Base-by-base conservation (phyloP, 2,329 filamentous ascomycete species). In the Arthroderma uncinatum region DNA sequence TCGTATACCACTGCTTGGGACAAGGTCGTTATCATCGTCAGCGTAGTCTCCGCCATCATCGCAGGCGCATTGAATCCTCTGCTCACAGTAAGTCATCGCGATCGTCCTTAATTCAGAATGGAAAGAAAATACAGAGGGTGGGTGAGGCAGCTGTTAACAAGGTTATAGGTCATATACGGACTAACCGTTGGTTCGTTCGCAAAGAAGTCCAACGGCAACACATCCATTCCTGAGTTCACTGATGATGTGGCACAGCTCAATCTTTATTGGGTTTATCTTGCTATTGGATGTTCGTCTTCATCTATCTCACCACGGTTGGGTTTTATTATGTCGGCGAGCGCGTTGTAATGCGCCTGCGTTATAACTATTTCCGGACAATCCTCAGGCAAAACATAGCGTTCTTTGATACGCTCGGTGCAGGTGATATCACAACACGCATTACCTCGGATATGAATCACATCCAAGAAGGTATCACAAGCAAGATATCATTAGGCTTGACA, bases 381-480 rank as follows among this genome's bases (percentile, higher is more conserved):
- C 76, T 92, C 74, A 80, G 80, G 59, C 88, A 92, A 67, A 91
- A 92, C 68, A 88, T 91, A 66, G 87, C 81, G 25, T 91, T 87
- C 71, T 91, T 90, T 71, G 90, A 95, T 70, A 88, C 89, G 64
- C 78, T 92, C 4, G 88, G 88, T 37, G 83, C 87, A 42, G 89
- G 89, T 44, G 89, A 94, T 70, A 84, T 94, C 56, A 91, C 88
- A 0, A 91, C 87, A 0, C 82, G 88, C 61, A 92, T 94, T 63
- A 94, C 88, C 0, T 82, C 87, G 5, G 89, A 94, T 67, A 90
- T 87, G 42, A 93, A 92, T 64, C 74, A 89, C 54, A 83, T 95
- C 53, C 89, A 93, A 70, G 87, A 91, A 62, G 89, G 88, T 53
- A 90, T 95, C 39, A 89, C 86, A 0, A 85, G 90, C 69, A 92